Evolutionary conservation across 2,329 filamentous ascomycete species (phyloP), one percentile per base, ranked within the genome.

Genomic region (Apiospora koreana): DNA sequence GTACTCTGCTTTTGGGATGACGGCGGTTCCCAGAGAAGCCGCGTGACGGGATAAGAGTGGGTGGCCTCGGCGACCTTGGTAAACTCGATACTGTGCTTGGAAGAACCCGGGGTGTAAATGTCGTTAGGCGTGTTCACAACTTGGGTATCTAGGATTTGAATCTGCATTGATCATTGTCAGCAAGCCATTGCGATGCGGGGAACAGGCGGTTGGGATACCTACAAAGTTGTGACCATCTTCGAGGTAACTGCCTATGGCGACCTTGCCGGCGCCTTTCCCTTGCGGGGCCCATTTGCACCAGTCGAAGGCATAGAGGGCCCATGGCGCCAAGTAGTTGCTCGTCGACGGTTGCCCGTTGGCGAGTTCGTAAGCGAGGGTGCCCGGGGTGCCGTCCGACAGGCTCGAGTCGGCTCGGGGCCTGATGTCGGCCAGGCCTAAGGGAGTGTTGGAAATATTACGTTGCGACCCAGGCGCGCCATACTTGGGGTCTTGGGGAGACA

Each of bases 141-240:
- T 74, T 97, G 92, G 58, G 94, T 94, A 81, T 98, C 95, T 72
- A 98, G 88, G 73, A 99, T 98, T 93, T 98, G 96, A 74, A 98
- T 98, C 94, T 97, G 71, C 75, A 41, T 12, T 21, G 28, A 28
- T 10, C 7, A 31, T 23, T 64, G 64, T 66, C 48, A 50, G 54
- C 50, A 67, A 35, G 64, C 25, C 62, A 43, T 16, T 1, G 18
- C 16, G 25, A 21, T 35, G 21, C 50, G 67, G 50, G 50, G 41
- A 67, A 7, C 12, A 46, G 28, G 43, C 50, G 8, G 23, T 35
- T 18, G 42, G 31, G 70, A 25, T 65, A 81, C 89, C 77, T 85
- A 97, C 94, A 85, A 97, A 99, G 80, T 99, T 99, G 83, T 99
- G 96, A 7, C 95, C 95, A 82, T 99, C 96, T 83, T 99, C 96